Conservation (phyloP, 148 eudicot species). For the Diospyros lotus region DNA sequence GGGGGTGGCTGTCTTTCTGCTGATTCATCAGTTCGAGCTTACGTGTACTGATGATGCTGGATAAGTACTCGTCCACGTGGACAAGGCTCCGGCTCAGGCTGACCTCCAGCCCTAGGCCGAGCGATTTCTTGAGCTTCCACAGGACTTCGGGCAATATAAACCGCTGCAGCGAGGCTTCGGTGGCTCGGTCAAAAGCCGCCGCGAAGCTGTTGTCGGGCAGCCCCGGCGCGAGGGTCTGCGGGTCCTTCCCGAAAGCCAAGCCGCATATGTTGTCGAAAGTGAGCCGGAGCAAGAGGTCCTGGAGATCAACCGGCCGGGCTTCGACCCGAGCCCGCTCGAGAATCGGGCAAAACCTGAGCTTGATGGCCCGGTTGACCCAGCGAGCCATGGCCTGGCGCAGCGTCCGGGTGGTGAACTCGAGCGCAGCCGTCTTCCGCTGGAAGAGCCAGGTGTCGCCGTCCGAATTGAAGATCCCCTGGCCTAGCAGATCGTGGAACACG, state of each 20-base stretch:
- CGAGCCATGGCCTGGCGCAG: conserved; percentile 92
- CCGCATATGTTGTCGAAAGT: conserved; percentile 92
- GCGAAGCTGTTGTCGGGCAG: conserved; percentile 72
- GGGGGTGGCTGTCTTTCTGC: conserved; percentile 36
- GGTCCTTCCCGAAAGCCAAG: conserved; percentile 79
- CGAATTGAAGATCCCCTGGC: conserved; percentile 81
- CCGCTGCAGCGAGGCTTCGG: conserved; percentile 83
- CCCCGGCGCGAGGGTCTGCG: conserved; percentile 61
- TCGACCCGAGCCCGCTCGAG: conserved; percentile 41
- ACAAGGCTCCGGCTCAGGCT: conserved; percentile 66
- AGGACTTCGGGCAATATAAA: conserved; percentile 65
- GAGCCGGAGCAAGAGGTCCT: conserved; percentile 76
- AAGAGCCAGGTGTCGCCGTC: conserved; percentile 95
- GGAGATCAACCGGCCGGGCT: conserved; percentile 63
- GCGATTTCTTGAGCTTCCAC: conserved; percentile 87
- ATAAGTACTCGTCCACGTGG: conserved; percentile 64
- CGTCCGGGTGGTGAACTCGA: conserved; percentile 89
- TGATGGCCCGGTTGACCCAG: conserved; percentile 84
- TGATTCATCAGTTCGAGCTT: conserved; percentile 58
- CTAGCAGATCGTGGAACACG: conserved; percentile 83
- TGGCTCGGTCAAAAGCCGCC: conserved; percentile 69
- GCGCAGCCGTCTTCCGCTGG: conserved; percentile 88
- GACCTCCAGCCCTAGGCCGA: conserved; percentile 83
- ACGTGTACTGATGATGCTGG: conserved; percentile 60
- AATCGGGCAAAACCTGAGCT: conserved; percentile 55